Percentiles rank a stretch among this genome's conserved stretches.
Evolutionary conservation across 2,329 filamentous ascomycete genomes (phyloP).

Genomic region (Myrmaecium sp.): DNA sequence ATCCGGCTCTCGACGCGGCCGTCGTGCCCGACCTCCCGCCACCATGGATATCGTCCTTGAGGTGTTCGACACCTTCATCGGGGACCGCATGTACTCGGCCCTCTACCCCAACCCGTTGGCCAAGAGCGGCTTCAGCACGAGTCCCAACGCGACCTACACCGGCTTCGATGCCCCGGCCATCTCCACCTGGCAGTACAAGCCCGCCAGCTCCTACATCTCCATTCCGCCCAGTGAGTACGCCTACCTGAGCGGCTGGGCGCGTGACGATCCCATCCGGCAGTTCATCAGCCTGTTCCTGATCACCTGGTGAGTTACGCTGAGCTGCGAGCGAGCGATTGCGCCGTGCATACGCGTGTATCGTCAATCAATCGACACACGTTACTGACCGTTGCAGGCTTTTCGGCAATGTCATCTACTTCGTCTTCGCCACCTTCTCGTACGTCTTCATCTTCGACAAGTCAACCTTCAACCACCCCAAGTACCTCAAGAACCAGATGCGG

Average conservation of each 20-base stretch:
- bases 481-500: slow-evolving; percentile 80
- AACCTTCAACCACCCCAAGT: slow-evolving; percentile 79
- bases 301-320: slow-evolving; percentile 49
- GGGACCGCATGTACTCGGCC: slow-evolving; percentile 61
- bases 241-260: slow-evolving; percentile 58
- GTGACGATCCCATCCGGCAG: slow-evolving; percentile 67
- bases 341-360: neutral
- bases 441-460: slow-evolving; percentile 81
- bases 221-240: slow-evolving; percentile 58
- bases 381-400: slow-evolving; percentile 48
- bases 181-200: slow-evolving; percentile 47
- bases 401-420: slow-evolving; percentile 68
- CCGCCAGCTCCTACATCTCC: slow-evolving; percentile 52
- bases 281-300: slow-evolving; percentile 61
- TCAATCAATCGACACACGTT: too few species aligned
- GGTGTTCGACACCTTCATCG: slow-evolving; percentile 61
- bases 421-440: slow-evolving; percentile 71
- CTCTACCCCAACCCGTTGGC: slow-evolving; percentile 42
- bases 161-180: slow-evolving; percentile 21
- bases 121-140: slow-evolving; percentile 2
- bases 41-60: slow-evolving; percentile 89
- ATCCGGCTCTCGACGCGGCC: neutral
- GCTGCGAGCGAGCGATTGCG: neutral
- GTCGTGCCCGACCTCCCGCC: slow-evolving; percentile 8
- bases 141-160: slow-evolving; percentile 39